Evolutionary conservation across 2,329 filamentous ascomycete genomes (phyloP), one percentile per base, ranked within the genome.

Genomic region (Sphaerulina vaccinii): DNA sequence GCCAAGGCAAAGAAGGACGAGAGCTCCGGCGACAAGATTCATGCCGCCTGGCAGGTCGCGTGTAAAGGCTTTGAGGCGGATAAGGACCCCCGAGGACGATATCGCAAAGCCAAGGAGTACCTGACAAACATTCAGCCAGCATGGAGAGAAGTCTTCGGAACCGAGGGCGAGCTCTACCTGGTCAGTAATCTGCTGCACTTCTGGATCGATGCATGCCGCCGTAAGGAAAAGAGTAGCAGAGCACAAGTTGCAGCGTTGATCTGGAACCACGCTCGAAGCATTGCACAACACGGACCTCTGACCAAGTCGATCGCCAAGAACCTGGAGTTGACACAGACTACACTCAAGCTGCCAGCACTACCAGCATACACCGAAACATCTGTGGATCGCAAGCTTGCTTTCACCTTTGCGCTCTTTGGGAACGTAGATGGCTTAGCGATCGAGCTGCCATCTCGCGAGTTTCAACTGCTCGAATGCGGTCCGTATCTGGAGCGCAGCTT

Each of bases 401-500:
- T 80, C 64, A 68, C 67, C 5, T 74, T 75, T 51, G 62, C 63
- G 6, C 51, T 66, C n/a, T 62, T 64, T 9, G 22, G 70, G 1
- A 63, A 63, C 37, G 57, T 58, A 11, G 62, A 67, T 13, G 53
- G 54, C 9, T 38, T 68, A 41, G 46, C 62, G 44, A 57, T 59
- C 65, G 68, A 64, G 3, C 62, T 75, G 49, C 65, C 75, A 1
- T 69, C 76, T 13, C 72, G 74, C 7, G 77, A 85, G 15, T 88
- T 90, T 54, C 86, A 90, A 62, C 72, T 90, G 9, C 68, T 80
- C 7, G 74, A 87, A 63, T 86, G 81, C 42, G 87, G 86, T 0
- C 86, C 87, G 0, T 90, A 87, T 62, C 78, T 91, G 68, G 86
- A 90, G 61, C 77, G 87, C n/a, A 83, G 79, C 58, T 86, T 90